A percentile compares a stretch with the other conserved stretches of the same genome.
Evolutionary conservation across 225 moss, liverwort and hornwort genomes (phyloP).

Genomic region (Bryoerythrophyllum caledonicum): DNA sequence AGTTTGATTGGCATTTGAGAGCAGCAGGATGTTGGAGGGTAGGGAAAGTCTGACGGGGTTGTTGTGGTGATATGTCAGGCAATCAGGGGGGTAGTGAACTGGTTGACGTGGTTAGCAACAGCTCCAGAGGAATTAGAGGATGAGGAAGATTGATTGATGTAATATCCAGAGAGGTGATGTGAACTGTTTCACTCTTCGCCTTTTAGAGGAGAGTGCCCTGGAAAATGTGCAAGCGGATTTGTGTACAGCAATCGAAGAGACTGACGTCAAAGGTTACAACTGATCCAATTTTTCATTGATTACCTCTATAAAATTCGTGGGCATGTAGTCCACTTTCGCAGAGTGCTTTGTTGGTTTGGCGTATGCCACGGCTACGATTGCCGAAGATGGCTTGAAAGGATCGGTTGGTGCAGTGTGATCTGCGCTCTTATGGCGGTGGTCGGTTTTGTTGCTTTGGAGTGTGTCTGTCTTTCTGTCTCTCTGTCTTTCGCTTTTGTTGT

Average conservation of each 20-base stretch:
- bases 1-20: neutral
- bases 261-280: slow-evolving; percentile 57
- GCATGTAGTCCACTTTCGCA: slow-evolving; percentile 27
- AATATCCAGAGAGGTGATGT: slow-evolving; percentile 39
- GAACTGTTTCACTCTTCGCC: slow-evolving; percentile 57
- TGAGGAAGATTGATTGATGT: slow-evolving; percentile 51
- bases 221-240: slow-evolving; percentile 91
- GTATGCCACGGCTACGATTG: neutral
- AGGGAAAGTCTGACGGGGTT: slow-evolving; percentile 2
- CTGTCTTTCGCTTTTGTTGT: too few species aligned
- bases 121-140: slow-evolving; percentile 88
- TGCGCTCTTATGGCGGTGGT: neutral
- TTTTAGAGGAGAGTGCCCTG: slow-evolving; percentile 84
- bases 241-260: slow-evolving; percentile 99
- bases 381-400: neutral
- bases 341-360: slow-evolving; percentile 13
- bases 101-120: slow-evolving; percentile 63
- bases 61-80: slow-evolving; percentile 52
- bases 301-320: slow-evolving; percentile 52
- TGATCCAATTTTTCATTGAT: slow-evolving; percentile 59
- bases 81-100: slow-evolving; percentile 78
- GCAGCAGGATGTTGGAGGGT: neutral
- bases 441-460: neutral
- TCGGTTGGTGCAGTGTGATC: neutral
- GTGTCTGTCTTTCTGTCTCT: neutral